These are phyloP conservation scores for Tetrahymena thermophila DNA, from an alignment of 73 alveolate genomes.

Conservation along the genomic window DNA sequence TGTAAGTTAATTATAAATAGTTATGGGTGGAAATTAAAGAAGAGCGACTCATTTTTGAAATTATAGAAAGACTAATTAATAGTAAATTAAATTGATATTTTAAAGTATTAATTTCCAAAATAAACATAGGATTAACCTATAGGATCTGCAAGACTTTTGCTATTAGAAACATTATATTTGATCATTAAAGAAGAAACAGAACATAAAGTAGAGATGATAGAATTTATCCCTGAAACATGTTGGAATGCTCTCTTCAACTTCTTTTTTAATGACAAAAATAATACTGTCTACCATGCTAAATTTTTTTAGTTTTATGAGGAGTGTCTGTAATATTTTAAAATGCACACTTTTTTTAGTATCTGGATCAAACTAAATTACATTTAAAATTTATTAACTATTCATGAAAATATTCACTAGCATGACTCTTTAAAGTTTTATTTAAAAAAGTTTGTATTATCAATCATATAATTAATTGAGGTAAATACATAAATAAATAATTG, in stretches of 20 bases:
- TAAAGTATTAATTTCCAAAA: background rate
- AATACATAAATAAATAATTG: too few relatives aligned
- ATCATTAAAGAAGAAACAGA: background rate
- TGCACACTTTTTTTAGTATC: background rate
- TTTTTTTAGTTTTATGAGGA: background rate
- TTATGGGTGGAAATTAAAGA: background rate
- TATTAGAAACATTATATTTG: background rate
- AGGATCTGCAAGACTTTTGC: background rate
- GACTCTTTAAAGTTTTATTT: background rate
- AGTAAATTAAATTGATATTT: background rate
- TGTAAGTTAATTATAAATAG: background rate
- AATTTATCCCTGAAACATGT: background rate
- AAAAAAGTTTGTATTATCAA: background rate
- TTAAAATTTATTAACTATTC: background rate
- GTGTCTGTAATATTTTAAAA: background rate
- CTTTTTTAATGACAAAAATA: background rate
- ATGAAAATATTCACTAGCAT: background rate
- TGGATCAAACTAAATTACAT: background rate
- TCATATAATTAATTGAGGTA: background rate
- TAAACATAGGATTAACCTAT: background rate
- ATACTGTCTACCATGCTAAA: background rate
- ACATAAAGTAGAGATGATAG: background rate
- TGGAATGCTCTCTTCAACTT: background rate
- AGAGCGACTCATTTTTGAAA: background rate
- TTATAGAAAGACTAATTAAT: background rate